These are phyloP conservation scores for Blepharisma stoltei DNA, from an alignment of 73 alveolate species.

Conservation along the genomic window DNA sequence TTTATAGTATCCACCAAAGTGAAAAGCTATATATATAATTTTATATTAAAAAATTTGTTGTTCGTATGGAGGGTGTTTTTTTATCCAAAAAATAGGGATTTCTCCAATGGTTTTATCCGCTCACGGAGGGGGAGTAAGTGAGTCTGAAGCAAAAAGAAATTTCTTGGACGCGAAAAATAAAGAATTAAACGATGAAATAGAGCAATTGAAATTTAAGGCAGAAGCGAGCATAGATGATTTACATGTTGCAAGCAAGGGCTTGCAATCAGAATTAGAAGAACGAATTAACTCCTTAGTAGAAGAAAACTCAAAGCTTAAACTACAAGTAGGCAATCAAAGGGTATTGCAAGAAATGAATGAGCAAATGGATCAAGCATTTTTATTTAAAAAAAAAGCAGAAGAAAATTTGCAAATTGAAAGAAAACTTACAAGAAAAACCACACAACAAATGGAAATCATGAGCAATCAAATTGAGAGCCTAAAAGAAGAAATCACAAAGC, in stretches of 20 bases:
- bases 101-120: too few relatives aligned
- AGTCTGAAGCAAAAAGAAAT: neutral
- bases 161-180: neutral
- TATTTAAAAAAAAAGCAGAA: neutral
- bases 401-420: constrained; percentile 13
- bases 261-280: constrained; percentile 2
- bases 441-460: neutral
- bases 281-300: neutral
- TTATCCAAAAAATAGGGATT: too few relatives aligned
- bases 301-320: neutral
- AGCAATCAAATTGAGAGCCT: neutral
- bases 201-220: neutral
- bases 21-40: too few relatives aligned
- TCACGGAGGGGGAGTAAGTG: too few relatives aligned
- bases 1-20: too few relatives aligned
- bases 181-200: neutral
- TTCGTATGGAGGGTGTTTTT: too few relatives aligned
- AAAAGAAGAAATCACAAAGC: neutral
- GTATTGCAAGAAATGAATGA: neutral
- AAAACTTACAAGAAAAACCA: neutral
- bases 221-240: constrained; percentile 7
- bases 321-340: neutral
- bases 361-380: neutral
- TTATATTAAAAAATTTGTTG: too few relatives aligned
- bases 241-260: neutral